Base-by-base conservation (phyloP, 805 yeast species). In the Teunomyces aglyptinius region DNA sequence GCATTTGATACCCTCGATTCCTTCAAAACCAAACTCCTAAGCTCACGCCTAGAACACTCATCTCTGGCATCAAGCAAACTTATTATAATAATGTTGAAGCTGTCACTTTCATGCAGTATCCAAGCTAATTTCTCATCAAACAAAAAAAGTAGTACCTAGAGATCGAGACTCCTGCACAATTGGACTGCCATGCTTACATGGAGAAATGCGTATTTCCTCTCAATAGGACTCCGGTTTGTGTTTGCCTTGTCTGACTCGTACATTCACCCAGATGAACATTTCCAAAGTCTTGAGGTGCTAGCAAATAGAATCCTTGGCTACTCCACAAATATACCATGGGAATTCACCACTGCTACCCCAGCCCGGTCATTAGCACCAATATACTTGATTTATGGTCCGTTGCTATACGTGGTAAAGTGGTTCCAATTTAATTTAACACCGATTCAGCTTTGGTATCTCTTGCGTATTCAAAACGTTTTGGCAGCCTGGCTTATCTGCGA, bases 181-280 rank as follows among this genome's bases (percentile, higher is more conserved):
- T 29, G 15, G 29, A 24, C 13, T 19, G 28, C 15, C 16, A 36
- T 36, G 39, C 16, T 36, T 20, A 12, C 39, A 19, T 80, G 86
- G 85, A 66, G 87, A 50, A 58, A 57, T 16, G 57, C 76, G 4
- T 76, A 80, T 53, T 47, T 78, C 7, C 16, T 70, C 10, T 62
- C 80, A 7, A 64, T 82, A 2, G 72, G 73, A 0, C 55, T 80
- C 22, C 61, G 89, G 43, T 65, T 85, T 18, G 67, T 77, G 20
- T 68, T 89, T 38, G 82, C 86, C 0, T 60, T 86, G 1, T 81
- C 85, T 46, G 76, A 85, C 26, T 88, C 97, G 0, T 94, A 95
- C 60, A 83, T 94, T 41, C 99, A 95, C 55, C 99, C 99, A 0
- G 99, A 94, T 71, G 99, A 94, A 68, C 97, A 91, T 63, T 88